Evolutionary conservation across 495 filamentous ascomycete species (phyloP), one percentile per base, ranked within the genome.

Genomic region (Podospora pseudocomata): DNA sequence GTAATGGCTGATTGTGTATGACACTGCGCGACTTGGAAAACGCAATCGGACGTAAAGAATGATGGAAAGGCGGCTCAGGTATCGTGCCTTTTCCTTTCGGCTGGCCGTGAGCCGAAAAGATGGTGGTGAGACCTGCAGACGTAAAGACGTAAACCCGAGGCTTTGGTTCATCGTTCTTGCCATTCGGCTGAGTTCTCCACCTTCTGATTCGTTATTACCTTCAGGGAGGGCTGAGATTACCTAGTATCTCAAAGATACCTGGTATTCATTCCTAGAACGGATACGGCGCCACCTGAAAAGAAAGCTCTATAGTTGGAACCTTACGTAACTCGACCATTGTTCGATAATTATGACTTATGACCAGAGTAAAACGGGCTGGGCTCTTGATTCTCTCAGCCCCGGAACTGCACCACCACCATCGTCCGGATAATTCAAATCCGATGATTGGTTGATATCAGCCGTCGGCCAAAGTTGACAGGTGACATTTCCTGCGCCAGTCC

Each of bases 271-370:
- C 23, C 23, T 23, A 23, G 1, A 57, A 57, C 54, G 54, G 5
- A 18, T 23, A 57, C 5, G 20, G 54, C 16, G 54, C 54, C 18
- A 57, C 54, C 9, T 57, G 54, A 57, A 57, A 57, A 39, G 39
- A 49, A 49, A 49, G 6, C 5, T 49, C 55, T 58, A 58, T 19
- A 58, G 6, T 26, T 58, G 55, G 55, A 58, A 3, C n/a, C 55
- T 58, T 58, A 58, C 55, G 55, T 58, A 58, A 58, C 55, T 58
- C 5, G 65, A 79, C 23, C 70, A 71, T 67, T 32, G 30, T 32
- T 5, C 30, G 23, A 23, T 23, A 23, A 23, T 23, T 23, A 23
- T 23, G 23, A 23, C 23, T 23, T 23, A 23, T 23, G 23, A 23
- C 23, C 23, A 32, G 1, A 18, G 19, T 4, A 13, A 20, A 56